Evolutionary conservation across 2,329 filamentous ascomycete species (phyloP), one percentile per base, ranked within the genome.

Genomic region (Clarireedia hainanense): DNA sequence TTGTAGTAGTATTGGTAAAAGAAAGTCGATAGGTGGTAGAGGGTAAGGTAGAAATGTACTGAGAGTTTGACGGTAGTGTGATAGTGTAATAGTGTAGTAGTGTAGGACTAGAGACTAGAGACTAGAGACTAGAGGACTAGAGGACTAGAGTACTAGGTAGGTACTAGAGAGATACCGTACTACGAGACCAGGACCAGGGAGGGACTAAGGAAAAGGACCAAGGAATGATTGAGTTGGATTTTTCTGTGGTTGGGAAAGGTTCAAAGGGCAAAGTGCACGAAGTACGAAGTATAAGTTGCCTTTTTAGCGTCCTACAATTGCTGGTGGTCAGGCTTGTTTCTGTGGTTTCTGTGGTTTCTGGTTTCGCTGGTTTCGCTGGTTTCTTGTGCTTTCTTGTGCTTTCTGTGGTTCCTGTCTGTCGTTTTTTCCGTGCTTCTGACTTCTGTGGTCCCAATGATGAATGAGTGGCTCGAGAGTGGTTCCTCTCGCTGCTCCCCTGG

Each of bases 231-330:
- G 20, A 12, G 12, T 34, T 34, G 9, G 30, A 12, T 12, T 34
- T 34, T 34, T 34, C 17, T 52, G 43, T 52, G 50, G 50, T 52
- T 52, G 42, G 40, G 50, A 34, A 52, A 52, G 40, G 50, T 52
- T 52, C 50, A 42, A 52, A 20, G 20, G 20, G 20, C 20, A 20
- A 3, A 20, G 20, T 20, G 20, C 20, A 20, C 20, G 20, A 20
- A 20, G 20, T 2, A 20, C 20, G 20, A 20, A 20, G 20, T 20
- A 20, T 20, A 20, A 20, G 50, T 46, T 34, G 34, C 24, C 46
- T 52, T 47, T 34, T 50, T 52, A 46, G 50, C 46, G 40, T 47
- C 47, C 40, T 54, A 40, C 7, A 15, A 34, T 53, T 49, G 27
- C 42, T 6, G 7, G n/a, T 49, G 17, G 15, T 34, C 20, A 7